These are phyloP conservation scores for Lachancea fermentati DNA, from an alignment of 805 yeast genomes.

Conservation along the genomic window DNA sequence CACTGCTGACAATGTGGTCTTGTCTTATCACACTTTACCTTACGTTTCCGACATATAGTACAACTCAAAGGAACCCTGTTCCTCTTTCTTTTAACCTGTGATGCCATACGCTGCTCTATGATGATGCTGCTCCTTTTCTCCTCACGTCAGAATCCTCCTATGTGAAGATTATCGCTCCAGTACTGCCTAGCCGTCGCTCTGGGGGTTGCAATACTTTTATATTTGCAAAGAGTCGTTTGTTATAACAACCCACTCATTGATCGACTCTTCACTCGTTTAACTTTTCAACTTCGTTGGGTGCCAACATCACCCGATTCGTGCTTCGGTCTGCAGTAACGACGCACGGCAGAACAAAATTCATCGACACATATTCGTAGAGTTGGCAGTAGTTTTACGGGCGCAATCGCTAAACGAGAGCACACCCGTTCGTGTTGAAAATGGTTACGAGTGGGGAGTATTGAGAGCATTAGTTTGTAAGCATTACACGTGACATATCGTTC, in stretches of 20 bases:
- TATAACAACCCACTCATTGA: neutral
- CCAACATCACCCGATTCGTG: constrained; percentile 8
- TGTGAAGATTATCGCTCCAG: neutral
- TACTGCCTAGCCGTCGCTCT: neutral
- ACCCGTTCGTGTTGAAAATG: neutral
- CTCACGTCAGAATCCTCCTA: neutral
- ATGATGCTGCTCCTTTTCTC: neutral
- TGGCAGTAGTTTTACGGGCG: neutral
- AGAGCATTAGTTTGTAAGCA: too few species aligned
- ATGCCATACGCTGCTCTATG: constrained; percentile 3
- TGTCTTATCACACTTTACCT: constrained; percentile 45
- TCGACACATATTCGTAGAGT: neutral
- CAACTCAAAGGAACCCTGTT: constrained; percentile 45
- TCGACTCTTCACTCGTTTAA: constrained; percentile 5
- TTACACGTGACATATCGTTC: too few species aligned
- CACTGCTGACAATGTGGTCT: constrained; percentile 55
- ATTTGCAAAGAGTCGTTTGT: neutral
- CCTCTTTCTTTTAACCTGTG: constrained; percentile 35
- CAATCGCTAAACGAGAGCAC: neutral
- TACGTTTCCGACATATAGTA: constrained; percentile 44
- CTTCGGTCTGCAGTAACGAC: constrained; percentile 2
- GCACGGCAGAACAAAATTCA: neutral
- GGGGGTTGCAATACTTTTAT: neutral
- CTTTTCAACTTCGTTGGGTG: constrained; percentile 7
- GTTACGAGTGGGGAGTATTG: too few species aligned